Evolutionary conservation across 352 stramenopile genomes (phyloP).

Genomic region (Phytophthora rubi): DNA sequence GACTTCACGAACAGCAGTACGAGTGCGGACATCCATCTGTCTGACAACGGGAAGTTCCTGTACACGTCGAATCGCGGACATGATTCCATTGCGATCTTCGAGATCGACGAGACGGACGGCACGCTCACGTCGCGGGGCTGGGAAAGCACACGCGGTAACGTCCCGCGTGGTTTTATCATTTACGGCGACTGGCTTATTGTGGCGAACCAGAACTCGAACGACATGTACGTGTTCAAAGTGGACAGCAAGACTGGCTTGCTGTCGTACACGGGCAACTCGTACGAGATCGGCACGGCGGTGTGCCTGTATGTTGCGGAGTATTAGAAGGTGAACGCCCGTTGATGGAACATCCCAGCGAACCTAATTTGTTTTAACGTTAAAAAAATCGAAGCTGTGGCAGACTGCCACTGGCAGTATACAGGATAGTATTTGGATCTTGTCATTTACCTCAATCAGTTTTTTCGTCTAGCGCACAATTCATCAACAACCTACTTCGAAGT

Average conservation of each 20-base stretch:
- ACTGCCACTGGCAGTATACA: too few species aligned
- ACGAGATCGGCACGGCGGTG: conserved; percentile 50
- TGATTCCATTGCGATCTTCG: conserved; percentile 68
- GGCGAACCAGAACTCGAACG: conserved; percentile 67
- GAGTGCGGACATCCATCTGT: conserved; percentile 63
- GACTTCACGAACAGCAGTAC: conserved; percentile 36
- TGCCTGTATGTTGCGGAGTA: conserved; percentile 38
- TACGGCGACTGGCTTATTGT: conserved; percentile 61
- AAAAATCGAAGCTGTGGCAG: too few species aligned
- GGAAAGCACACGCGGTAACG: conserved; percentile 49
- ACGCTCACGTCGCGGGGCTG: conserved; percentile 45
- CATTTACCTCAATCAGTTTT: too few species aligned
- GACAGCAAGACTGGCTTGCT: conserved; percentile 51
- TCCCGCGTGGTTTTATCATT: conserved; percentile 55
- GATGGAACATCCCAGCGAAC: not conserved
- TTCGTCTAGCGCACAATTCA: too few species aligned
- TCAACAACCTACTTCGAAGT: too few species aligned
- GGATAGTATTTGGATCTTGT: too few species aligned
- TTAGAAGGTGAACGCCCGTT: conserved; percentile 11
- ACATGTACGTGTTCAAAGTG: conserved; percentile 62
- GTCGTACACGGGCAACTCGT: conserved; percentile 48
- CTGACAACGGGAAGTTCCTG: conserved; percentile 57
- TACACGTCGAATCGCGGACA: conserved; percentile 76
- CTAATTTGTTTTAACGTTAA: not conserved
- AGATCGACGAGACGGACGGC: conserved; percentile 37